Evolutionary conservation across 192 early-diverging fungal species (phyloP).

Genomic region (Ramicandelaber brevisporus): DNA sequence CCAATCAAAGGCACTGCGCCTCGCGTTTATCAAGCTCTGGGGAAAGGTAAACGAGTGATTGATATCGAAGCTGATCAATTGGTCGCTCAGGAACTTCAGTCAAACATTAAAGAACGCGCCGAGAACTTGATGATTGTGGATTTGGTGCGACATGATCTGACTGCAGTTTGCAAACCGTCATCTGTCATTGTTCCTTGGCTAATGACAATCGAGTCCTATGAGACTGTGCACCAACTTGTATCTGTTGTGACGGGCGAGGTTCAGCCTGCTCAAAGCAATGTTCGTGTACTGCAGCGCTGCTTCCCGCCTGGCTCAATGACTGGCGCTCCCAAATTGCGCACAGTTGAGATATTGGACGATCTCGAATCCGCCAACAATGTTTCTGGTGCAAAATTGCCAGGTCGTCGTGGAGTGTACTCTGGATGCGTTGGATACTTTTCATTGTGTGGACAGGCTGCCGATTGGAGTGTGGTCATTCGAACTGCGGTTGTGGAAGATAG

Average conservation of each 20-base stretch:
- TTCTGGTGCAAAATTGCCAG: slow-evolving; percentile 3
- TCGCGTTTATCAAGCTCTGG: slow-evolving; percentile 1
- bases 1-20: slow-evolving; percentile 75
- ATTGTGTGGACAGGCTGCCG: slow-evolving; percentile 20
- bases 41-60: neutral
- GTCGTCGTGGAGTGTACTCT: slow-evolving; percentile 63
- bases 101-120: slow-evolving; percentile 68
- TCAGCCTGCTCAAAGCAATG: slow-evolving; percentile 23
- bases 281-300: slow-evolving; percentile 41
- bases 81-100: slow-evolving; percentile 14
- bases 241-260: slow-evolving; percentile 52
- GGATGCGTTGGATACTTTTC: slow-evolving; percentile 79
- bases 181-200: slow-evolving; percentile 52
- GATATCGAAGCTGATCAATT: slow-evolving; percentile 1
- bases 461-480: slow-evolving; percentile 77
- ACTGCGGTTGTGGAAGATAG: slow-evolving; percentile 37
- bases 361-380: slow-evolving; percentile 21
- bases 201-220: slow-evolving; percentile 74
- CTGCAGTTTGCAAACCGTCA: slow-evolving; percentile 32
- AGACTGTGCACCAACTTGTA: slow-evolving; percentile 80
- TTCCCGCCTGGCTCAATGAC: slow-evolving; percentile 98
- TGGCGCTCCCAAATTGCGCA: slow-evolving; percentile 80
- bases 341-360: slow-evolving; percentile 44
- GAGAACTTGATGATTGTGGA: slow-evolving; percentile 99
- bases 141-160: slow-evolving; percentile 81